A percentile compares a stretch with the other conserved stretches of the same genome.
phyloP scores from a whole-genome alignment of 495 filamentous ascomycete genomes.

The Annulohypoxylon bovei region DNA sequence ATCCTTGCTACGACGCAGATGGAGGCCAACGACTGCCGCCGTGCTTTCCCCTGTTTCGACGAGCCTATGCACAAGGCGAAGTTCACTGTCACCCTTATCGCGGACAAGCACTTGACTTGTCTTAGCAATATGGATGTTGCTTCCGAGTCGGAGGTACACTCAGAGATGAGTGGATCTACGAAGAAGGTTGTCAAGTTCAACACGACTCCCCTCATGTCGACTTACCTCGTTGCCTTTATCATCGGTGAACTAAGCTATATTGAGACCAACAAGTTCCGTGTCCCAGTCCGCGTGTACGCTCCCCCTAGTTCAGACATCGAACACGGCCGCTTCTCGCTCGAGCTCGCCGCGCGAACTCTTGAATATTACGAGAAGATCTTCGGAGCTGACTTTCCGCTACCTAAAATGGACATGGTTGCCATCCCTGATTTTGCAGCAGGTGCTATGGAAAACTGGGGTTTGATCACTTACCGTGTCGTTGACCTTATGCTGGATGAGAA shows the following conservation, averaged over 20 bases:
- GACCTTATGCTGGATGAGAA: conserved; percentile 93
- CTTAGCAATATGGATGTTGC: conserved; percentile 84
- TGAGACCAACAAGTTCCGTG: conserved; percentile 77
- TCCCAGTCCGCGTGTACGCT: conserved; percentile 77
- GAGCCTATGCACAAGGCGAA: conserved; percentile 79
- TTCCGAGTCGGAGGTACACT: conserved; percentile 68
- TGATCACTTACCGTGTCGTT: conserved; percentile 93
- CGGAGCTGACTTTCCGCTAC: conserved; percentile 71
- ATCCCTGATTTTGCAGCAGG: conserved; percentile 93
- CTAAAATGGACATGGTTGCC: conserved; percentile 98
- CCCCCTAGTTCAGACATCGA: conserved; percentile 71
- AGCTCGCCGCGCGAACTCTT: conserved; percentile 73
- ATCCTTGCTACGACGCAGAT: conserved; percentile 82
- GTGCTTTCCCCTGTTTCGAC: conserved; percentile 82
- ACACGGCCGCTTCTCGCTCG: conserved; percentile 74
- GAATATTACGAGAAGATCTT: conserved; percentile 83
- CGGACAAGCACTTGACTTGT: conserved; percentile 77
- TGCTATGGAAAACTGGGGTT: conserved; percentile 99
- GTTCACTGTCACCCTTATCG: conserved; percentile 78
- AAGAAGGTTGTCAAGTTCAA: conserved; percentile 81
- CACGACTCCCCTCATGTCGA: conserved; percentile 78
- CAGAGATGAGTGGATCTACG: conserved; percentile 60
- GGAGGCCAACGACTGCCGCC: conserved; percentile 80
- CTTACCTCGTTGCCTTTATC: conserved; percentile 79
- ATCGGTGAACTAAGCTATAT: conserved; percentile 80